phyloP scores from a whole-genome alignment of 2,329 filamentous ascomycete species.

The Alternaria gansuensis region DNA sequence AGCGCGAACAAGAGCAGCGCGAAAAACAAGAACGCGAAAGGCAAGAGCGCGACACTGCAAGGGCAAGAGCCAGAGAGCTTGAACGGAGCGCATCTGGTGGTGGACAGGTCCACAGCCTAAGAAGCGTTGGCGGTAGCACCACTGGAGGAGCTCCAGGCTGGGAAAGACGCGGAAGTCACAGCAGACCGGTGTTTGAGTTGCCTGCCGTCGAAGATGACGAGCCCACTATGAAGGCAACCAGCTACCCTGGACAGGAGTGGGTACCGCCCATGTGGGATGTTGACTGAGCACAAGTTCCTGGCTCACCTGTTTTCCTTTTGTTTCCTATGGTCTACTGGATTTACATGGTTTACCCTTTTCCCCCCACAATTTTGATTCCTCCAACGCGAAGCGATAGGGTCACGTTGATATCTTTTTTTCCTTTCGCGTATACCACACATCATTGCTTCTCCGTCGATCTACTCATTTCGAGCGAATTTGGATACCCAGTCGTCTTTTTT shows the following conservation, averaged over 20 bases:
- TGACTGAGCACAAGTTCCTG: conserved; percentile 29
- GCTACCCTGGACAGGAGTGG: conserved; percentile 77
- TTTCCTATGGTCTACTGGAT: background rate
- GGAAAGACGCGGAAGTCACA: conserved; percentile 37
- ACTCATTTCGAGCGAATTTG: conserved; percentile 26
- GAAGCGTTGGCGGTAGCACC: conserved; percentile 42
- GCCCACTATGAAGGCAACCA: conserved; percentile 71
- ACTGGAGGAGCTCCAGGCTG: conserved; percentile 38
- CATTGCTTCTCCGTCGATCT: conserved; percentile 9
- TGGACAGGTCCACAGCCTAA: conserved; percentile 43
- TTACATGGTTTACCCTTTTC: background rate
- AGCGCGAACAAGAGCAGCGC: conserved; percentile 41
- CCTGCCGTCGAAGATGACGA: conserved; percentile 56
- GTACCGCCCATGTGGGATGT: conserved; percentile 59
- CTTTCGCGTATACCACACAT: conserved; percentile 1
- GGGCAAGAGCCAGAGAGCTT: conserved; percentile 46
- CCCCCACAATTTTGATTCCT: background rate
- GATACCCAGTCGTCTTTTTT: conserved; percentile 30
- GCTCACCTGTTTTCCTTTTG: background rate
- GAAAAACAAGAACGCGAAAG: conserved; percentile 38
- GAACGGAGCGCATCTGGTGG: conserved; percentile 49
- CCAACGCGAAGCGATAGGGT: background rate
- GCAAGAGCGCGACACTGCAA: conserved; percentile 40
- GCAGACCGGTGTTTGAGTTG: conserved; percentile 45
- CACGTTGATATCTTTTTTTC: background rate